phyloP scores from a whole-genome alignment of 495 filamentous ascomycete species.

The Aspergillus heteromorphus region DNA sequence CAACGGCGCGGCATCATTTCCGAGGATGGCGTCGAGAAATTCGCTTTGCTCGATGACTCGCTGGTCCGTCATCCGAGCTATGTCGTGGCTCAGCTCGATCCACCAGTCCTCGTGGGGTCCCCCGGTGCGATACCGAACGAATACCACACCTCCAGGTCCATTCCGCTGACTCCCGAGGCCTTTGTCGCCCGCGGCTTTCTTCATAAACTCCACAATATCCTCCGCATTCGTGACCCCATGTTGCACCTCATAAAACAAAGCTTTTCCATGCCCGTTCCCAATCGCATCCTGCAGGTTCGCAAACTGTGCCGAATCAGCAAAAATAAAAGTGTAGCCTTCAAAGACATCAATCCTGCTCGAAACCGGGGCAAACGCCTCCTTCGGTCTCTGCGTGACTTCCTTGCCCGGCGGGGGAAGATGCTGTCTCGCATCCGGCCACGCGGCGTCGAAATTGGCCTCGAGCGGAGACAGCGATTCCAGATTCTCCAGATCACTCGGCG shows the following conservation, averaged over 20 bases:
- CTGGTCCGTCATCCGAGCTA: slow-evolving; percentile 68
- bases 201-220: slow-evolving; percentile 75
- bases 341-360: slow-evolving; percentile 64
- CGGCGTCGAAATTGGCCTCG: slow-evolving; percentile 76
- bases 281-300: slow-evolving; percentile 69
- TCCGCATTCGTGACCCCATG: slow-evolving; percentile 64
- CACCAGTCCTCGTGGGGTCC: slow-evolving; percentile 63
- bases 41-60: slow-evolving; percentile 85
- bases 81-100: slow-evolving; percentile 55
- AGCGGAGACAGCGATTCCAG: slow-evolving; percentile 54
- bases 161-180: slow-evolving; percentile 56
- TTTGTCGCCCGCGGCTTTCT: slow-evolving; percentile 66
- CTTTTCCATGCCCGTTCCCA: slow-evolving; percentile 76
- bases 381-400: slow-evolving; percentile 61
- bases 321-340: slow-evolving; percentile 82
- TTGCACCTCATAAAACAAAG: slow-evolving; percentile 56
- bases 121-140: slow-evolving; percentile 70
- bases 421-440: slow-evolving; percentile 70
- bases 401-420: slow-evolving; percentile 70
- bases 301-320: slow-evolving; percentile 74
- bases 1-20: slow-evolving; percentile 63
- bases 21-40: slow-evolving; percentile 86
- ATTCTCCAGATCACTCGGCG: slow-evolving; percentile 47
- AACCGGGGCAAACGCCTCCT: slow-evolving; percentile 64
- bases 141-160: slow-evolving; percentile 64